Conservation (phyloP, 2,329 filamentous ascomycete species). For the Fusarium sp. region DNA sequence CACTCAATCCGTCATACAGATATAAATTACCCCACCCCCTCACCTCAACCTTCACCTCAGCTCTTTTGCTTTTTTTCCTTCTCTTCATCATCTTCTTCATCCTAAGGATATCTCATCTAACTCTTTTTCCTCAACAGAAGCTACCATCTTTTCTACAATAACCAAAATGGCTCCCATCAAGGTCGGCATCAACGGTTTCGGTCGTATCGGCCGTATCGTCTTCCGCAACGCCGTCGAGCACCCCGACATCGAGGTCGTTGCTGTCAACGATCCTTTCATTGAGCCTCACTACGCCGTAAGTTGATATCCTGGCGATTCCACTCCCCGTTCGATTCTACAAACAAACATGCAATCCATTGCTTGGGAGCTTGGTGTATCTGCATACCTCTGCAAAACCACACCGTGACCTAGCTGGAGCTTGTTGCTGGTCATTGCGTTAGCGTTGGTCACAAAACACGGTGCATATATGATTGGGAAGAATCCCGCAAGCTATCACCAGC, state of each 20-base stretch:
- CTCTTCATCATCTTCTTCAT: constrained; percentile 5
- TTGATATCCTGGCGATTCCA: constrained; percentile 49
- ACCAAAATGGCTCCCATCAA: constrained; percentile 67
- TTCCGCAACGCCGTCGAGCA: constrained; percentile 98
- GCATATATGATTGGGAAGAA: neutral
- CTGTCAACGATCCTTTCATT: constrained; percentile 99
- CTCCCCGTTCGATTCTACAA: constrained; percentile 15
- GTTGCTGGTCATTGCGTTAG: neutral
- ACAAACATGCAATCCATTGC: neutral
- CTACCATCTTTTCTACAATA: constrained; percentile 24
- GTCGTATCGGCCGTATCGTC: constrained; percentile 98
- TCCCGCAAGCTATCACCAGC: neutral
- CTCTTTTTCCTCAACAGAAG: constrained; percentile 24
- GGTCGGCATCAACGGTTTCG: constrained; percentile 99
- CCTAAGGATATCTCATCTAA: constrained; percentile 27
- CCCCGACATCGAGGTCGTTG: constrained; percentile 89
- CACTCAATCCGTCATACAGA: constrained; percentile 31
- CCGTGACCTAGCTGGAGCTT: neutral
- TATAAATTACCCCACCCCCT: constrained; percentile 47
- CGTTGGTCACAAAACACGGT: neutral
- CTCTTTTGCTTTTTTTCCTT: neutral
- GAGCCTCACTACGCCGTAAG: constrained; percentile 96
- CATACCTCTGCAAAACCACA: neutral
- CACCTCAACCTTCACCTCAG: constrained; percentile 26
- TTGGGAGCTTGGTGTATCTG: neutral